phyloP scores from a whole-genome alignment of 2,329 filamentous ascomycete species.

The Fusarium sp. region DNA sequence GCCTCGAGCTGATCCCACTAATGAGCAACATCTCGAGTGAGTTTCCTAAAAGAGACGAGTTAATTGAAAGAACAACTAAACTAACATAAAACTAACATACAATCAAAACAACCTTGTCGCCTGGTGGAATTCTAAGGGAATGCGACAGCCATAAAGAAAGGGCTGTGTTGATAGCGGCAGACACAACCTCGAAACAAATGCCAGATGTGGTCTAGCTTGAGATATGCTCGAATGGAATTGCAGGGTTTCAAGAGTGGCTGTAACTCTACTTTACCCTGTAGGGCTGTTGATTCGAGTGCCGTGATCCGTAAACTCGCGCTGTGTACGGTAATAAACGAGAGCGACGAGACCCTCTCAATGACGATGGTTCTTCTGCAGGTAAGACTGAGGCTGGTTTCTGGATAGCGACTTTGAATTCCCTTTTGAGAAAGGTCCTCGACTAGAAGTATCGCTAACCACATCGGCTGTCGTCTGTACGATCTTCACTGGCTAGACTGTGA shows the following conservation, averaged over 20 bases:
- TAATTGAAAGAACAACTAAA: no score
- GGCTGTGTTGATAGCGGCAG: conserved; percentile 2
- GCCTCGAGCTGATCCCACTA: conserved; percentile 10
- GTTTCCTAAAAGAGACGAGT: conserved; percentile 6
- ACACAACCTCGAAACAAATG: conserved; percentile 23
- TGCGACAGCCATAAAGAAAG: not conserved
- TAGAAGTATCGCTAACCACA: no score
- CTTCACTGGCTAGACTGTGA: no score
- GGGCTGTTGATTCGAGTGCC: conserved; percentile 35
- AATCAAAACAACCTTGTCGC: conserved; percentile 1
- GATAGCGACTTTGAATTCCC: not conserved
- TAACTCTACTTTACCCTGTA: conserved; percentile 28
- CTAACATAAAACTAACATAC: not conserved
- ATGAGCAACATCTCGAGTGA: conserved; percentile 13
- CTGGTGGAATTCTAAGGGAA: conserved; percentile 1
- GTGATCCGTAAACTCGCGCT: conserved; percentile 9
- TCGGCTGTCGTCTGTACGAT: no score
- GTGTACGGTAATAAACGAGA: conserved; percentile 4
- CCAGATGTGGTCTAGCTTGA: conserved; percentile 28
- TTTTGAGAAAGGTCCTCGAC: conserved; percentile 2
- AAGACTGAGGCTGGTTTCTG: not conserved
- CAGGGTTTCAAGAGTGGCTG: conserved; percentile 15
- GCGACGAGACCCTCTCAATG: not conserved
- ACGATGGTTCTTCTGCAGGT: conserved; percentile 2
- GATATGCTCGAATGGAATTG: conserved; percentile 6